Percentiles rank a stretch among this genome's conserved stretches.
phyloP scores from a whole-genome alignment of 768 basidiomycete genomes.

The Galerina marginata region DNA sequence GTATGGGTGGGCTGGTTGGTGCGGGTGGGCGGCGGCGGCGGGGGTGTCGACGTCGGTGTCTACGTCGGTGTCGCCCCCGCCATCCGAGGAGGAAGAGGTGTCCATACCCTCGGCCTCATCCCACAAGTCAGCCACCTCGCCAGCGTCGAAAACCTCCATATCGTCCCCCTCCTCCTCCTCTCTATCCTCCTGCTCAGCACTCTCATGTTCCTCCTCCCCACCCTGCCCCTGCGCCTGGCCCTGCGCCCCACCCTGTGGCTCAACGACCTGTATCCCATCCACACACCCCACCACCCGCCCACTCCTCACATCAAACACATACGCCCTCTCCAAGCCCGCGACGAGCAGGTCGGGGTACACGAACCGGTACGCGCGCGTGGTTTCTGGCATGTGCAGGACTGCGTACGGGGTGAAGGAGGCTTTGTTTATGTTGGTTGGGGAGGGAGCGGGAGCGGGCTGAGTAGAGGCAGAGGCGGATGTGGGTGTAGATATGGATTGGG shows the following conservation, averaged over 20 bases:
- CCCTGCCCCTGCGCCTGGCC: neutral
- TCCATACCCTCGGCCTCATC: no score
- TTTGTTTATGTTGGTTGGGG: neutral
- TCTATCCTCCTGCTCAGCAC: neutral
- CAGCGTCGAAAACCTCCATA: no score
- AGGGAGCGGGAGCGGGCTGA: no score
- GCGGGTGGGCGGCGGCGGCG: slow-evolving; percentile 9
- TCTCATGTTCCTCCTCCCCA: neutral
- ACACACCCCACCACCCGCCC: slow-evolving; percentile 56
- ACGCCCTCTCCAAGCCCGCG: slow-evolving; percentile 48
- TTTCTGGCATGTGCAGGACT: slow-evolving; percentile 50
- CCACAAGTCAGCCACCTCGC: no score
- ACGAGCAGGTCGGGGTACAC: slow-evolving; percentile 70
- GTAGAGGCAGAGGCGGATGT: neutral
- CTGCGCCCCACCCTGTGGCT: neutral
- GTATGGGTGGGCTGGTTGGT: neutral
- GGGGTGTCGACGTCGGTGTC: slow-evolving; percentile 4
- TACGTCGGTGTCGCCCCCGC: no score
- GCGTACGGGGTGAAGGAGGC: slow-evolving; percentile 72
- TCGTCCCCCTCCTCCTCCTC: no score
- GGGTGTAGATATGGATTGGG: neutral
- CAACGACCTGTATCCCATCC: slow-evolving; percentile 38
- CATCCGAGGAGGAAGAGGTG: no score
- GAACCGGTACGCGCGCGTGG: slow-evolving; percentile 63
- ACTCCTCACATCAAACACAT: slow-evolving; percentile 66